A percentile compares a stretch with the other conserved stretches of the same genome.
These are phyloP conservation scores for Pestalotiopsis fici DNA, from an alignment of 2,329 filamentous ascomycete genomes.

Conservation along the genomic window DNA sequence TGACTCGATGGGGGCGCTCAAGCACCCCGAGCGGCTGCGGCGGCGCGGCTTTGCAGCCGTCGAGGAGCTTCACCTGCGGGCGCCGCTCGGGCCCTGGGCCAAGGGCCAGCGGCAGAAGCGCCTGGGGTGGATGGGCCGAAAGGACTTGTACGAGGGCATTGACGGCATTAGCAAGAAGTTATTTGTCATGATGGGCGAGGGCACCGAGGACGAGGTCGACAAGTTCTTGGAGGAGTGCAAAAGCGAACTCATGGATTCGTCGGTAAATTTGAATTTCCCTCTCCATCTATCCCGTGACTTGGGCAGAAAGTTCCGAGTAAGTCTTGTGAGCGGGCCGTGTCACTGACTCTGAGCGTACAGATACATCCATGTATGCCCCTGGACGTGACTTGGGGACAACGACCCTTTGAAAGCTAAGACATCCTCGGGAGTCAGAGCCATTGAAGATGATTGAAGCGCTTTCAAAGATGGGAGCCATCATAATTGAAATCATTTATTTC, in stretches of 20 bases:
- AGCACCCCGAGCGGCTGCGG: conserved; percentile 18
- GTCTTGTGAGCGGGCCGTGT: background rate
- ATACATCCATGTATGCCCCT: conserved; percentile 18
- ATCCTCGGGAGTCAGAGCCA: background rate
- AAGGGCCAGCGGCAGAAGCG: conserved; percentile 9
- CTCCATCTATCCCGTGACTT: background rate
- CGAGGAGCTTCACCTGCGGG: conserved; percentile 15
- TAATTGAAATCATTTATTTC: no score
- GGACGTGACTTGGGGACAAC: conserved; percentile 17
- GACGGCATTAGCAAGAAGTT: conserved; percentile 22
- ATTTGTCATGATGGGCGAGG: conserved; percentile 28
- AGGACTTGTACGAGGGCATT: conserved; percentile 21
- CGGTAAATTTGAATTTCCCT: conserved; percentile 5
- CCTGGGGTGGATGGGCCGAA: conserved; percentile 20
- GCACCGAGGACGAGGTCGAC: conserved; percentile 12
- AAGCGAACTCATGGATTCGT: conserved; percentile 15
- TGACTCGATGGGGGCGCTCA: conserved; percentile 13
- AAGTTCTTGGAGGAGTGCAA: conserved; percentile 13
- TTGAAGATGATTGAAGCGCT: background rate
- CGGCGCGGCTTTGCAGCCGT: conserved; percentile 20
- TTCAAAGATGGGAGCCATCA: no score
- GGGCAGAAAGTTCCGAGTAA: no score
- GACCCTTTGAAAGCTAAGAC: conserved; percentile 12
- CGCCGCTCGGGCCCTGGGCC: conserved; percentile 14
- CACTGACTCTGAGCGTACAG: background rate